A percentile compares a stretch with the other conserved stretches of the same genome.
phyloP scores from a whole-genome alignment of 495 filamentous ascomycete species.

The Daldinia vernicosa region DNA sequence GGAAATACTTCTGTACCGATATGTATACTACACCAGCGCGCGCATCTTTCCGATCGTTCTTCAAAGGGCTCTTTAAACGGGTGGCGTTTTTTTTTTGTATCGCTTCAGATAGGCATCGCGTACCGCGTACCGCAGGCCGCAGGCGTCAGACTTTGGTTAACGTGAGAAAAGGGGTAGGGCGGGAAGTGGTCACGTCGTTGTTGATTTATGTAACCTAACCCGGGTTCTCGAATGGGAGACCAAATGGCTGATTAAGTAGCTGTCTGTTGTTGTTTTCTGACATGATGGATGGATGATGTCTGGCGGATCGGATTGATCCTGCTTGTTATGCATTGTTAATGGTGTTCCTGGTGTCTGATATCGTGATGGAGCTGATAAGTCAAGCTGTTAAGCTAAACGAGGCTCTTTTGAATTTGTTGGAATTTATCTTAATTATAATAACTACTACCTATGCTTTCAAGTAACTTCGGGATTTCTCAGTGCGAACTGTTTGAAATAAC shows the following conservation, averaged over 20 bases:
- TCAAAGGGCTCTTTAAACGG: neutral
- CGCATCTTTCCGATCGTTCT: slow-evolving; percentile 15
- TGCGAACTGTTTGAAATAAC: neutral
- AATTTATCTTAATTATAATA: neutral
- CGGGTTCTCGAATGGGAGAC: neutral
- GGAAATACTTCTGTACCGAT: slow-evolving; percentile 17
- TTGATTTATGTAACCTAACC: neutral
- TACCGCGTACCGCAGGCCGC: neutral
- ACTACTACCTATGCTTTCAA: neutral
- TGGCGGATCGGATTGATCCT: neutral
- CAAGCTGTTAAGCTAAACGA: neutral
- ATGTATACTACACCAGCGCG: slow-evolving; percentile 19
- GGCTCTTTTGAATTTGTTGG: neutral
- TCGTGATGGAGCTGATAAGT: neutral
- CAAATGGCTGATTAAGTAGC: neutral
- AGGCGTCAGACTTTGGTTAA: slow-evolving; percentile 3
- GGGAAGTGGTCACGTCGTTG: neutral
- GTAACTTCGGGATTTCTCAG: neutral
- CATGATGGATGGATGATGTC: neutral
- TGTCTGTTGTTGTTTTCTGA: neutral
- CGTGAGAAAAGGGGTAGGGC: neutral
- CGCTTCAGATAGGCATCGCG: neutral
- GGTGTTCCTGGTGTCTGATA: neutral
- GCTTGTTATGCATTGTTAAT: neutral
- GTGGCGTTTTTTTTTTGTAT: slow-evolving; percentile 3